These are phyloP conservation scores for Neoarthrinium moseri DNA, from an alignment of 2,329 filamentous ascomycete species.

Conservation along the genomic window DNA sequence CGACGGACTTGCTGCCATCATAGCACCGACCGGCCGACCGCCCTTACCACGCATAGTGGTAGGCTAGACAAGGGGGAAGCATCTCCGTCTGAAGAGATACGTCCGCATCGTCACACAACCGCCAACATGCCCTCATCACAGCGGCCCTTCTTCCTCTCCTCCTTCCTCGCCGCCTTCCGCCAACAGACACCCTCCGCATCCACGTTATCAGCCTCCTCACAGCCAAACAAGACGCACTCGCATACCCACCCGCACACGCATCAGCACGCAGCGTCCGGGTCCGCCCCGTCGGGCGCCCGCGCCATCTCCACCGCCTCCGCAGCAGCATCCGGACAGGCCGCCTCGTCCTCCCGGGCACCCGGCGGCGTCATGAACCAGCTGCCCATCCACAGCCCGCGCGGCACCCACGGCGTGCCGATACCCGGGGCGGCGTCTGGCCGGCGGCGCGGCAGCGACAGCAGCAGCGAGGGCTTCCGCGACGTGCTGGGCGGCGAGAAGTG, in stretches of 20 bases:
- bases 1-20: not conserved
- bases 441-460: conserved; percentile 72
- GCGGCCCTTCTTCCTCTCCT: conserved; percentile 32
- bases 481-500: conserved; percentile 72
- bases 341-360: conserved; percentile 4
- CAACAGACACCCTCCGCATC: conserved; percentile 21
- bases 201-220: conserved; percentile 24
- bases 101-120: not conserved
- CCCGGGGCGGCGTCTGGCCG: conserved; percentile 21
- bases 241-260: conserved; percentile 19
- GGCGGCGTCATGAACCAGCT: conserved; percentile 29
- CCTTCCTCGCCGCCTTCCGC: conserved; percentile 31
- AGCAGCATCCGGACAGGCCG: not conserved
- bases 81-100: too few species aligned
- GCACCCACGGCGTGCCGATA: conserved; percentile 19
- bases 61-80: not conserved
- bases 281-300: conserved; percentile 14
- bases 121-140: conserved; percentile 28
- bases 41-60: not conserved
- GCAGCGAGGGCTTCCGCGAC: conserved; percentile 73
- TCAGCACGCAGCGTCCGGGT: conserved; percentile 9
- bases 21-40: not conserved
- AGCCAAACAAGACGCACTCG: conserved; percentile 24
- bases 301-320: conserved; percentile 19
- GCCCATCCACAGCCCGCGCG: conserved; percentile 26